These are phyloP conservation scores for Candida tibetensis DNA, from an alignment of 805 yeast species.

Conservation along the genomic window DNA sequence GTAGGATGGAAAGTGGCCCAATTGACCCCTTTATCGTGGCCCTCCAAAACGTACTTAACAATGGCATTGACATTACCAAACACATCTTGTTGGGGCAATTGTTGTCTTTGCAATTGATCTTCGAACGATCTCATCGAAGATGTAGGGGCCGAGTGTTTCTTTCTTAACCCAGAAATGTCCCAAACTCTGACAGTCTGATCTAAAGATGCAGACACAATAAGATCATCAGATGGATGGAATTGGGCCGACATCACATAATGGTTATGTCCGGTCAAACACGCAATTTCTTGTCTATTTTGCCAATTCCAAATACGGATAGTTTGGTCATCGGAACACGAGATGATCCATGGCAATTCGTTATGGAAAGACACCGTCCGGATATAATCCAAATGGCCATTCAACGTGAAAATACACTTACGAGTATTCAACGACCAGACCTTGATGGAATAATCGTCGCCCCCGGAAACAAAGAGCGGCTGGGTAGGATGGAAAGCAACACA, in stretches of 20 bases:
- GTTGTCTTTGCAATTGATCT: conserved; percentile 64
- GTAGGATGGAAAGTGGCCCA: conserved; percentile 99
- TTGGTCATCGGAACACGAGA: conserved; percentile 95
- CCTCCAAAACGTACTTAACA: conserved; percentile 93
- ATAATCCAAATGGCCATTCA: conserved; percentile 92
- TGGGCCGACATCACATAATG: conserved; percentile 98
- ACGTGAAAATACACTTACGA: conserved; percentile 86
- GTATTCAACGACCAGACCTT: conserved; percentile 95
- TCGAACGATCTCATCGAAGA: conserved; percentile 48
- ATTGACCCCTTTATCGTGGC: conserved; percentile 97
- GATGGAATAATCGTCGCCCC: conserved; percentile 94
- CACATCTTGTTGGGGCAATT: conserved; percentile 81
- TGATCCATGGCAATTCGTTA: conserved; percentile 94
- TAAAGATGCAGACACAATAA: conserved; percentile 91
- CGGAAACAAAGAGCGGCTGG: conserved; percentile 94
- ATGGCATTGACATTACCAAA: conserved; percentile 93
- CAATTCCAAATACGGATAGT: conserved; percentile 99
- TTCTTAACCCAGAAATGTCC: conserved; percentile 94
- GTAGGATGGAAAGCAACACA: conserved; percentile 96
- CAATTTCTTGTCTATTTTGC: conserved; percentile 97
- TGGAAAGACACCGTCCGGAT: conserved; percentile 94
- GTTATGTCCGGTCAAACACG: conserved; percentile 95
- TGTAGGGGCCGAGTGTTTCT: conserved; percentile 84
- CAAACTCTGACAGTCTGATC: conserved; percentile 99
- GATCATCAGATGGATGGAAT: conserved; percentile 93